A percentile compares a stretch with the other conserved stretches of the same genome.
Evolutionary conservation across 441 rosid genomes (phyloP).

Genomic region (Mallotus repandus): DNA sequence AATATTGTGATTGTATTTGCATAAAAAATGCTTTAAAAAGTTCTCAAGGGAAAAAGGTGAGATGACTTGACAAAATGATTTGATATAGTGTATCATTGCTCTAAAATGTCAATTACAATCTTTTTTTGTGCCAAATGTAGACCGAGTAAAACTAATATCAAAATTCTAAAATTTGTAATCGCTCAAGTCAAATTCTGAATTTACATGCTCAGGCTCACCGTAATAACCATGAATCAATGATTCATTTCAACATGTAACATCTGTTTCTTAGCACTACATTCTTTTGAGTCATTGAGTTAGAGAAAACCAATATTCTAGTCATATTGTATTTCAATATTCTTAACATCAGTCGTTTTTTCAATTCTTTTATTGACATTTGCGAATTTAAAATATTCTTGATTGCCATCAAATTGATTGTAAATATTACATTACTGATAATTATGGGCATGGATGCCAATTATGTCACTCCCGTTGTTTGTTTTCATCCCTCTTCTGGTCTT

Average conservation of each 20-base stretch:
- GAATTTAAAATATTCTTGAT: not conserved
- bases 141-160: not conserved
- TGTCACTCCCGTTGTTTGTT: not conserved
- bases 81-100: not conserved
- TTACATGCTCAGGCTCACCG: not conserved
- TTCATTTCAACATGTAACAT: not conserved
- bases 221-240: not conserved
- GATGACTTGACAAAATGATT: not conserved
- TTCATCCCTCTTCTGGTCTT: not conserved
- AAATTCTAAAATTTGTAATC: not conserved
- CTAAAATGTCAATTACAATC: not conserved
- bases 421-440: not conserved
- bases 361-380: not conserved
- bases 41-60: not conserved
- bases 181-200: not conserved
- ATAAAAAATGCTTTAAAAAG: not conserved
- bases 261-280: not conserved
- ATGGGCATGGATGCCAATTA: not conserved
- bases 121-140: not conserved
- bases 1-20: not conserved
- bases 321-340: not conserved
- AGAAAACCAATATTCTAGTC: not conserved
- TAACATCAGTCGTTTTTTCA: no score
- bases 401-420: not conserved
- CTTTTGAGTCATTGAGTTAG: not conserved